phyloP scores from a whole-genome alignment of 805 yeast species.

The Phaffomyces opuntiae region DNA sequence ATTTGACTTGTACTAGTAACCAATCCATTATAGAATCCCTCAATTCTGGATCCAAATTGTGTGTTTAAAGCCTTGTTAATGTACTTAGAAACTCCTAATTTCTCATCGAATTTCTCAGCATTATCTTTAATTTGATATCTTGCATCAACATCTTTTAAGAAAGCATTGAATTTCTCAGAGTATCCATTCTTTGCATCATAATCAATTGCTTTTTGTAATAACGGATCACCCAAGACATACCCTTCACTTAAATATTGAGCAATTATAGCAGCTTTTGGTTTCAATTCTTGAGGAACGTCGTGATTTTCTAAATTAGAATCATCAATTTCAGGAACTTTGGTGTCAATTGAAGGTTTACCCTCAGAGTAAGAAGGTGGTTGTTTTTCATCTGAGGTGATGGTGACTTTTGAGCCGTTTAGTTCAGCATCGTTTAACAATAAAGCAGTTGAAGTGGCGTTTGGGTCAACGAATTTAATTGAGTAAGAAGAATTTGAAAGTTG shows the following conservation, averaged over 20 bases:
- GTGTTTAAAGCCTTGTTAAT: conserved; percentile 30
- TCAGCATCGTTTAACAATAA: conserved; percentile 67
- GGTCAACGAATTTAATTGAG: conserved; percentile 46
- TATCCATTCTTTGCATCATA: conserved; percentile 61
- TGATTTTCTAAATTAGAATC: conserved; percentile 14
- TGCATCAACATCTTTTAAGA: conserved; percentile 46
- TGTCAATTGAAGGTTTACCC: conserved; percentile 4
- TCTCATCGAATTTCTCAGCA: conserved; percentile 23
- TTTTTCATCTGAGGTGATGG: conserved; percentile 28
- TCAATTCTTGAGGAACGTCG: conserved; percentile 66
- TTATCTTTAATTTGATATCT: conserved; percentile 40
- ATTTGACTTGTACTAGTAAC: conserved; percentile 54
- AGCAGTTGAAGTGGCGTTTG: conserved; percentile 66
- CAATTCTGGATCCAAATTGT: conserved; percentile 49
- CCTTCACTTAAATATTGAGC: conserved; percentile 77
- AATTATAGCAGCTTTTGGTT: conserved; percentile 68
- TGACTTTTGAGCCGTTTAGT: conserved; percentile 50
- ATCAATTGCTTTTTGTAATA: conserved; percentile 53
- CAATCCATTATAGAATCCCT: conserved; percentile 49
- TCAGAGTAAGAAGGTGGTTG: conserved; percentile 10
- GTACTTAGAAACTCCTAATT: conserved; percentile 25
- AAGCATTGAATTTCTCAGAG: conserved; percentile 47
- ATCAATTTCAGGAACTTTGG: conserved; percentile 1
- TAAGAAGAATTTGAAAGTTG: conserved; percentile 7
- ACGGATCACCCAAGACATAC: conserved; percentile 54